A percentile compares a stretch with the other conserved stretches of the same genome.
These are phyloP conservation scores for Tilletia walkeri DNA, from an alignment of 1,284 basidiomycete species.

Conservation along the genomic window DNA sequence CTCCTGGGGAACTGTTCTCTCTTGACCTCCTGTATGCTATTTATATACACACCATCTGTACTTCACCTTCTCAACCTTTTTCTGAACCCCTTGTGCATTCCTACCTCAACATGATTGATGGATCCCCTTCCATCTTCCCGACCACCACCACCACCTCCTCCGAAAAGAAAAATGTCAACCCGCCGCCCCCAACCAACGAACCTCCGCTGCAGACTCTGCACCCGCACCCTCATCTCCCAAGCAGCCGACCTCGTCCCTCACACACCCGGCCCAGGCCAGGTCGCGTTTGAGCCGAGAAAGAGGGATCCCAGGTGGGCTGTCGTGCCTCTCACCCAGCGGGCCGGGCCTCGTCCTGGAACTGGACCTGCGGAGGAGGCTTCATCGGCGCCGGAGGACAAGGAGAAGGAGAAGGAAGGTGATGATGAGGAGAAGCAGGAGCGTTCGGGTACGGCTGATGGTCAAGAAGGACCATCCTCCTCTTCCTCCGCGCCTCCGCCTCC, in stretches of 20 bases:
- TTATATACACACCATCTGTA: background rate
- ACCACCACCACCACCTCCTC: background rate
- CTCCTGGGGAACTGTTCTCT: background rate
- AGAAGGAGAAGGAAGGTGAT: background rate
- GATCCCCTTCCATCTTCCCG: background rate
- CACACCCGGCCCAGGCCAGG: conserved; percentile 45
- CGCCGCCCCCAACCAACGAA: conserved; percentile 19
- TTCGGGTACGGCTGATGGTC: too few species aligned
- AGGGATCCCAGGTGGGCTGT: conserved; percentile 16
- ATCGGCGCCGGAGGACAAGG: background rate
- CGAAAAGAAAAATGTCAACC: background rate
- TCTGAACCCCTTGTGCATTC: background rate
- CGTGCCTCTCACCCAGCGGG: background rate
- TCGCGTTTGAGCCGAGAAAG: conserved; percentile 46
- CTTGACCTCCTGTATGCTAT: background rate
- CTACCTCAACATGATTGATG: background rate
- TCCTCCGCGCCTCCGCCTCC: background rate
- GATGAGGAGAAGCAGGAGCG: conserved; percentile 7
- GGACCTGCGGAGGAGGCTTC: background rate
- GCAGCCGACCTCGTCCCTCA: conserved; percentile 50
- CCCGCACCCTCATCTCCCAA: conserved; percentile 41
- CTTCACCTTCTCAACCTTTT: too few species aligned
- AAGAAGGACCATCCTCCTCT: background rate
- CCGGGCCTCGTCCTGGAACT: background rate
- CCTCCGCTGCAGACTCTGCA: conserved; percentile 48